Percentiles rank a stretch among this genome's conserved stretches.
Evolutionary conservation across 2,329 filamentous ascomycete genomes (phyloP).

Genomic region (Scleromitrula shiraiana): DNA sequence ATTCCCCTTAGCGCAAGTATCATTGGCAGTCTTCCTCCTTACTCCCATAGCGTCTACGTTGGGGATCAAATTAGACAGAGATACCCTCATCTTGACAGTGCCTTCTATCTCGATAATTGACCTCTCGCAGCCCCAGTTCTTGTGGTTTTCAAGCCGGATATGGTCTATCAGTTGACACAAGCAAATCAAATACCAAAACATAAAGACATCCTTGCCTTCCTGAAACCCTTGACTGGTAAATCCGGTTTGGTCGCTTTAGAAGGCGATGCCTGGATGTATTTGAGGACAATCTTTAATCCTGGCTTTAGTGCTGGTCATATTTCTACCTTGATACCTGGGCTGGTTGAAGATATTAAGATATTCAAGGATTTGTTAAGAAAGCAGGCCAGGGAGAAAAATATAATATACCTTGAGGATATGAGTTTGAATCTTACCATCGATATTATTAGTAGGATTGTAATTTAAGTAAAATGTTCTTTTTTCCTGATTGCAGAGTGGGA

Average conservation of each 20-base stretch:
- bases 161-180: slow-evolving; percentile 7
- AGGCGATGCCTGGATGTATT: slow-evolving; percentile 9
- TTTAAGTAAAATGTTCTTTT: not conserved
- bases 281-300: slow-evolving; percentile 13
- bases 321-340: slow-evolving; percentile 7
- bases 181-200: slow-evolving; percentile 6
- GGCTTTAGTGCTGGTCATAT: slow-evolving; percentile 12
- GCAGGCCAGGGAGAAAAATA: not conserved
- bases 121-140: slow-evolving; percentile 8
- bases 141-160: slow-evolving; percentile 8
- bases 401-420: not conserved
- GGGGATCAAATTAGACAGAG: not conserved
- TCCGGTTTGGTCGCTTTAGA: slow-evolving; percentile 5
- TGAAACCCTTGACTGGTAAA: slow-evolving; percentile 1
- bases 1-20: not conserved
- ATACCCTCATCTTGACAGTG: not conserved
- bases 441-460: slow-evolving; percentile 1
- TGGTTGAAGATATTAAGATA: slow-evolving; percentile 10
- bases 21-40: not conserved
- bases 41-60: not conserved
- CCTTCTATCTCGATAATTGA: slow-evolving; percentile 10
- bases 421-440: not conserved
- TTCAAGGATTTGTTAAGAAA: slow-evolving; percentile 3
- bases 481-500: too few relatives aligned
- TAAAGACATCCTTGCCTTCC: not conserved